Evolutionary conservation across 2,329 filamentous ascomycete species (phyloP), one percentile per base, ranked within the genome.

Genomic region (Diplodia mutila): DNA sequence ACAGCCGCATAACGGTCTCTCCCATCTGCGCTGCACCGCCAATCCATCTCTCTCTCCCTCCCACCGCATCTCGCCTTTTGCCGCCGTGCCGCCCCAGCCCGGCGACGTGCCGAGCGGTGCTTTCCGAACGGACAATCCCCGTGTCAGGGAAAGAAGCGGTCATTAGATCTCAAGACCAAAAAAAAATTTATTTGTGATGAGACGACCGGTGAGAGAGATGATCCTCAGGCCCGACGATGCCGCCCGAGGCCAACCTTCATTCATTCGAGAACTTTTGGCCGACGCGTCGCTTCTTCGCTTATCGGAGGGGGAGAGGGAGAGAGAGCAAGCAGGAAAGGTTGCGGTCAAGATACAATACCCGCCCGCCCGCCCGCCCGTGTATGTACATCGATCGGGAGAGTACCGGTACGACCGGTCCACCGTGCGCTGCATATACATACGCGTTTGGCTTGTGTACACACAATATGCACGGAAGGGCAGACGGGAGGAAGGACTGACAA

Each of bases 1-100:
- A 63, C 59, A 46, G 59, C 46, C 59, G 59, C 59, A 63, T 11
- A 18, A 25, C 42, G 59, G 59, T 27, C 59, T n/a, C n/a, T n/a
- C 49, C 29, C n/a, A 1, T 4, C 48, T 25, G 18, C n/a, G 12
- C 46, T 14, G 46, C 55, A 27, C 21, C 11, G 29, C 29, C 29
- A 32, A 32, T 32, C 29, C 29, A 32, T 18, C 34, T 3, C 34
- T 27, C 18, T 25, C 4, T 18, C 21, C 21, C 14, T 23, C 32
- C 39, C 16, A 48, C 25, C 32, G 21, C 39, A 5, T 18, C 5
- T 21, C 21, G 37, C 37, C 34, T 21, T 48, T 48, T 8, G 42
- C 16, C 42, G 16, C 18, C n/a, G n/a, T 48, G 18, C 42, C 32
- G 29, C 8, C 29, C 29, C n/a, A n/a, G n/a, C n/a, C n/a, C n/a